Percentiles rank a stretch among this genome's conserved stretches.
Evolutionary conservation across 2,329 filamentous ascomycete species (phyloP).

Genomic region (Alternaria hordeiaustralica): DNA sequence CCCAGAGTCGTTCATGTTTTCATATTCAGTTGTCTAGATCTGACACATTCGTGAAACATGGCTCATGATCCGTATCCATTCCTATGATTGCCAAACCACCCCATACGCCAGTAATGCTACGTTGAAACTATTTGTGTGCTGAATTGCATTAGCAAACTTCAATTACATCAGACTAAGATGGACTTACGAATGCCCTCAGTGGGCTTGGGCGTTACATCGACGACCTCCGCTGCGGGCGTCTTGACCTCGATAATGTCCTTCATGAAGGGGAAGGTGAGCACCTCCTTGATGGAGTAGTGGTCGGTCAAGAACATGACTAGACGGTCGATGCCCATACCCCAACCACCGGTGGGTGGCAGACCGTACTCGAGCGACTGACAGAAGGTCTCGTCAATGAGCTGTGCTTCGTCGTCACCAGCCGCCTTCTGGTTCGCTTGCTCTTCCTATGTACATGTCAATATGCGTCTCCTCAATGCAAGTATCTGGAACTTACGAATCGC

Average conservation of each 20-base stretch:
- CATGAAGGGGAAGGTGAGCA: slow-evolving; percentile 97
- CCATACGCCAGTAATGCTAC: slow-evolving; percentile 22
- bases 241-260: slow-evolving; percentile 66
- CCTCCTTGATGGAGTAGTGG: slow-evolving; percentile 95
- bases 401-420: slow-evolving; percentile 95
- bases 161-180: neutral
- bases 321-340: slow-evolving; percentile 95
- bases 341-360: slow-evolving; percentile 88
- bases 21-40: neutral
- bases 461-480: neutral
- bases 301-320: slow-evolving; percentile 95
- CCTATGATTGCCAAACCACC: neutral
- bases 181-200: slow-evolving; percentile 64
- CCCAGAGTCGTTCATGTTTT: neutral
- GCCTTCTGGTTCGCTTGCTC: slow-evolving; percentile 93
- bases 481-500: slow-evolving; percentile 61
- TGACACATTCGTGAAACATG: slow-evolving; percentile 14
- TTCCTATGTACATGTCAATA: slow-evolving; percentile 49
- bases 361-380: slow-evolving; percentile 88
- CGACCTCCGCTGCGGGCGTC: slow-evolving; percentile 67
- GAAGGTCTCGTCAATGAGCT: slow-evolving; percentile 95
- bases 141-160: slow-evolving; percentile 5
- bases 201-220: slow-evolving; percentile 63
- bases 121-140: slow-evolving; percentile 31
- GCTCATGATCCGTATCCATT: slow-evolving; percentile 8